Conservation (phyloP, 2,329 filamentous ascomycete species). For the Penicillium sp. region DNA sequence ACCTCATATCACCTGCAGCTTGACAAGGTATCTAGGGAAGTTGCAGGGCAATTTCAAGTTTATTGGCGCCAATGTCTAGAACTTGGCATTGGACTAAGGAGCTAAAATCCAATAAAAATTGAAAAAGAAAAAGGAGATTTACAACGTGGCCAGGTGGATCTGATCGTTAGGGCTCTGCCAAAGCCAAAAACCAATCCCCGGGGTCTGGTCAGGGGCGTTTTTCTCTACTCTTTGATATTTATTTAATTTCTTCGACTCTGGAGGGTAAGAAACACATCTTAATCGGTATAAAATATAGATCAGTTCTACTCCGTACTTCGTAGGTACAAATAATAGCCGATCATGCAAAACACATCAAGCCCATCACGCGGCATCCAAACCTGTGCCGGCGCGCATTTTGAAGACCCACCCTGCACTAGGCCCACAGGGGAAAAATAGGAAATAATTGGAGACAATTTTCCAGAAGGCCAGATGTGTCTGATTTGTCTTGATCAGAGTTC, state of each 20-base stretch:
- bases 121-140: constrained; percentile 21
- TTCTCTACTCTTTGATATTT: neutral
- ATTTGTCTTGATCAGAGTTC: constrained; percentile 8
- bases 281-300: no score
- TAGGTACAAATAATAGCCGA: neutral
- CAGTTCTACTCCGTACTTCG: no score
- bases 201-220: neutral
- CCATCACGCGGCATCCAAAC: constrained; percentile 16
- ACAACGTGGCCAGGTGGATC: constrained; percentile 30
- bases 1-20: neutral
- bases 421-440: constrained; percentile 8
- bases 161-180: constrained; percentile 28
- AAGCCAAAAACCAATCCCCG: constrained; percentile 12
- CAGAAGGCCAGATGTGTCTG: constrained; percentile 18
- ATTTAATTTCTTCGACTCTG: no score
- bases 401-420: constrained; percentile 23
- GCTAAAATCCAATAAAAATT: constrained; percentile 4
- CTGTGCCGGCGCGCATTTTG: constrained; percentile 19
- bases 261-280: no score
- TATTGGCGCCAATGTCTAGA: constrained; percentile 10
- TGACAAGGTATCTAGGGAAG: neutral
- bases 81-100: constrained; percentile 6
- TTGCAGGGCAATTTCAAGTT: neutral
- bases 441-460: constrained; percentile 20
- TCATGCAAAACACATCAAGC: constrained; percentile 17